phyloP scores from a whole-genome alignment of 495 filamentous ascomycete genomes.

The Glonium stellatum region DNA sequence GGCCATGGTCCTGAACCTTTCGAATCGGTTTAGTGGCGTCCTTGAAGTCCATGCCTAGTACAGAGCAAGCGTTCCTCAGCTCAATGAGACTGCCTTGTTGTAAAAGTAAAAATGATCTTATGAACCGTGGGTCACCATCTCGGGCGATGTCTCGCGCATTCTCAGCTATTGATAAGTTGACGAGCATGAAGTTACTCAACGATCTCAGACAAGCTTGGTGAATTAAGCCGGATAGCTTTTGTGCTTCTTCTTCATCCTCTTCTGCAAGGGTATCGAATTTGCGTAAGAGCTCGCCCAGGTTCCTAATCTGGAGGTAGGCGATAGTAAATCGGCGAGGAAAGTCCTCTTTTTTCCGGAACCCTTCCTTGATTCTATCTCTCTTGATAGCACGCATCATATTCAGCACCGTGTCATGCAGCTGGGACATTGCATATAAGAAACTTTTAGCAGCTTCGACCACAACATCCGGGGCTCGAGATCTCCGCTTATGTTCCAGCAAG shows the following conservation, averaged over 20 bases:
- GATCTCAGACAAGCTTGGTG: constrained; percentile 60
- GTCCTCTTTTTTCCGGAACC: constrained; percentile 58
- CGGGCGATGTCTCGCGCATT: constrained; percentile 64
- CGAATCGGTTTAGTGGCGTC: constrained; percentile 32
- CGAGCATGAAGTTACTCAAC: constrained; percentile 67
- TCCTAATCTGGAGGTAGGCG: constrained; percentile 57
- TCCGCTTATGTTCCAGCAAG: constrained; percentile 48
- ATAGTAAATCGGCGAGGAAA: constrained; percentile 74
- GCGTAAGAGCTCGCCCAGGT: constrained; percentile 66
- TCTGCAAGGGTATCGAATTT: constrained; percentile 47
- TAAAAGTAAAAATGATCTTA: constrained; percentile 22
- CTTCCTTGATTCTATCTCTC: constrained; percentile 38
- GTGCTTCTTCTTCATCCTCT: constrained; percentile 42
- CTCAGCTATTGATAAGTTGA: constrained; percentile 61
- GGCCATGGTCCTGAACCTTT: constrained; percentile 26
- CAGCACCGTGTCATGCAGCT: constrained; percentile 68
- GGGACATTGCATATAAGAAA: constrained; percentile 78
- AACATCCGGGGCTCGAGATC: constrained; percentile 51
- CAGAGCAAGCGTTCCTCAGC: constrained; percentile 23
- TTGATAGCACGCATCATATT: constrained; percentile 50
- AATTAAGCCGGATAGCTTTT: constrained; percentile 58
- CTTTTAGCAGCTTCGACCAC: constrained; percentile 75
- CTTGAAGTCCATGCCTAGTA: constrained; percentile 31
- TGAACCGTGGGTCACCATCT: constrained; percentile 56
- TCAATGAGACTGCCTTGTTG: constrained; percentile 26